A percentile compares a stretch with the other conserved stretches of the same genome.
Conservation (phyloP, 2,329 filamentous ascomycete genomes). For the Saccharata proteae region DNA sequence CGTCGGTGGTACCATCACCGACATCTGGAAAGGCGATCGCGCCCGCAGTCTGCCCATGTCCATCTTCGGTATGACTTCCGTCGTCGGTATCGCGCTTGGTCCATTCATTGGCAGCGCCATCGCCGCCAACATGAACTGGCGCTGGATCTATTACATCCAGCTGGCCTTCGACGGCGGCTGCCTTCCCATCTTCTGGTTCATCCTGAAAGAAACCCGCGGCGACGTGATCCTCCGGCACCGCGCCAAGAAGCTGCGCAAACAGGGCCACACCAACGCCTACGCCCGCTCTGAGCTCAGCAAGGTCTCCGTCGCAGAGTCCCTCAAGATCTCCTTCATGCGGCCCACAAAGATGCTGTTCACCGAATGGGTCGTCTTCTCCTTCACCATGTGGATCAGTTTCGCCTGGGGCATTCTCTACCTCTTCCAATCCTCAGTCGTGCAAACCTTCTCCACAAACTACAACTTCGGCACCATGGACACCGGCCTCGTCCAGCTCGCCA, state of each 20-base stretch:
- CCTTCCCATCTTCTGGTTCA: constrained; percentile 29
- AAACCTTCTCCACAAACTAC: constrained; percentile 28
- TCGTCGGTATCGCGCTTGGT: constrained; percentile 32
- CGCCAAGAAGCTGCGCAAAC: constrained; percentile 26
- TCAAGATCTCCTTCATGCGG: constrained; percentile 29
- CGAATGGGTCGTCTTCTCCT: constrained; percentile 30
- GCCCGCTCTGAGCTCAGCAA: constrained; percentile 18
- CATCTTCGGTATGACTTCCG: constrained; percentile 31
- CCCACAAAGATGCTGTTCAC: constrained; percentile 29
- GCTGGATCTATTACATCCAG: constrained; percentile 33
- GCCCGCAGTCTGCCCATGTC: constrained; percentile 31
- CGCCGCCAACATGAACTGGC: constrained; percentile 6
- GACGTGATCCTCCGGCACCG: constrained; percentile 28
- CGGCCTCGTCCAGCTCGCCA: constrained; percentile 29
- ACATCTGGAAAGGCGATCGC: constrained; percentile 25
- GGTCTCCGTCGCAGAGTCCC: constrained; percentile 11
- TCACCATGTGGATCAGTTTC: constrained; percentile 34
- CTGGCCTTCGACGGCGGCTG: constrained; percentile 32
- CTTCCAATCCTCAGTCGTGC: constrained; percentile 29
- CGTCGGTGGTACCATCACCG: constrained; percentile 21
- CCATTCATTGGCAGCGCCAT: constrained; percentile 27
- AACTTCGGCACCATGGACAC: constrained; percentile 22
- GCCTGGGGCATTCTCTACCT: constrained; percentile 33
- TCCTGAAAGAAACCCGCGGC: constrained; percentile 29
- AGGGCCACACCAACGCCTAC: constrained; percentile 21